Base-by-base conservation (phyloP, 768 basidiomycete species). In the Asterophora parasitica region DNA sequence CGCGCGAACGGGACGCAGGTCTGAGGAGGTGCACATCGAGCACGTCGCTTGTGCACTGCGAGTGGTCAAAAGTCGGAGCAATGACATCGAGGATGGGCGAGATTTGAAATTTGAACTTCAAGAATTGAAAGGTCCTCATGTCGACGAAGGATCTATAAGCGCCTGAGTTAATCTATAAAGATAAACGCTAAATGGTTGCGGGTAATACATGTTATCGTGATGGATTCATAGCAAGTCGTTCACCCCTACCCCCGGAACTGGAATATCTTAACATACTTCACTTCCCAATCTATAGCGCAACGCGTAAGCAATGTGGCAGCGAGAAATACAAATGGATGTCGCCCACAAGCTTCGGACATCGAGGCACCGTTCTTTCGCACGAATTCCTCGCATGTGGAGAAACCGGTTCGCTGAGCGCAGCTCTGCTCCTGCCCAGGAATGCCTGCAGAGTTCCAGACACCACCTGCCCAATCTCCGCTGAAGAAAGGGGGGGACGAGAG, bases 401-500 rank as follows among this genome's bases (percentile, higher is more conserved):
- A 83, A 33, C 91, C 92, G 11, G 93, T 97, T 55, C 78, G 75
- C 56, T 81, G 71, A 12, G 89, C 88, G 58, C 93, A 97, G 63
- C 87, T 92, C 63, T 86, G 78, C 13, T 80, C 81, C 68, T 94
- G 92, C 43, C 92, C 92, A 13, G 88, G 88, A 44, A 85, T 76
- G 26, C 89, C 89, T 42, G 83, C 66, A 17, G 58, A 52, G 41
- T 66, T 69, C 93, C 93, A 97, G n/a, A 80, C 85, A 38, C 69
- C 70, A 40, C 83, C 81, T 9, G 92, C 92, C 93, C 92, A 97
- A 55, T 94, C 88, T 50, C 92, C 92, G 57, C 89, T 85, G 35
- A 55, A 52, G 41, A 48, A 55, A 41, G 30, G 37, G 49, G 36
- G 19, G 38, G 20, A 35, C 7, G 23, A 23, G 23, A 23, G 43